Evolutionary conservation across 805 yeast species (phyloP).

Genomic region (Starmerella bacillaris): DNA sequence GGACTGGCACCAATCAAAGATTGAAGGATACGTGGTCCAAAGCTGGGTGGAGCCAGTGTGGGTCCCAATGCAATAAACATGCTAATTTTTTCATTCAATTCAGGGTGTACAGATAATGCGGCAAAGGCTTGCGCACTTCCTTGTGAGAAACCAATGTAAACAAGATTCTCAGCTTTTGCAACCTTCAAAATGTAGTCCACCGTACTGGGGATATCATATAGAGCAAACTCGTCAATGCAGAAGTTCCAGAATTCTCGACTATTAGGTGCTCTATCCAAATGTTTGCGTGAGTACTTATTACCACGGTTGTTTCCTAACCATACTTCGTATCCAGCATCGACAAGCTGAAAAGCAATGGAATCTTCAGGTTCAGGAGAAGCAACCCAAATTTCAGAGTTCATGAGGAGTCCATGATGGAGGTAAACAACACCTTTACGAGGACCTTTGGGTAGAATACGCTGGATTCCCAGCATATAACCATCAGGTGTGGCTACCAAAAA

Average conservation of each 20-base stretch:
- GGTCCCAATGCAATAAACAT: constrained; percentile 75
- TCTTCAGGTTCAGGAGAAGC: constrained; percentile 30
- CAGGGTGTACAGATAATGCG: constrained; percentile 44
- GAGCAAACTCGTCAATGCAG: constrained; percentile 77
- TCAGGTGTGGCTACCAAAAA: constrained; percentile 64
- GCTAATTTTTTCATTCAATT: constrained; percentile 36
- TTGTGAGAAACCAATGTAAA: constrained; percentile 79
- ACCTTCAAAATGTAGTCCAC: constrained; percentile 49
- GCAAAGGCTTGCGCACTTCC: constrained; percentile 92
- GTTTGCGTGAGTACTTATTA: constrained; percentile 80
- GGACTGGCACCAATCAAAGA: constrained; percentile 64
- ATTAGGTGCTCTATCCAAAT: constrained; percentile 30
- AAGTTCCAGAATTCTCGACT: constrained; percentile 65
- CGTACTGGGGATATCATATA: constrained; percentile 73
- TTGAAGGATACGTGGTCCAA: constrained; percentile 59
- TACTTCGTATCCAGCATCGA: constrained; percentile 78
- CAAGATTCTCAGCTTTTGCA: constrained; percentile 31
- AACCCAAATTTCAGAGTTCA: constrained; percentile 76
- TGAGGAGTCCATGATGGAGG: constrained; percentile 79
- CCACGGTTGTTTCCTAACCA: constrained; percentile 90
- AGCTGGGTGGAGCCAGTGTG: constrained; percentile 79
- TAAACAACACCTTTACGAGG: constrained; percentile 35
- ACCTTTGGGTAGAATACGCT: constrained; percentile 31
- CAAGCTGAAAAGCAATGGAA: constrained; percentile 57
- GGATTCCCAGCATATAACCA: constrained; percentile 57